Evolutionary conservation across 371 early-diverging fungal species (phyloP), one percentile per base, ranked within the genome.

Genomic region (Syncephalis plumigaleata): DNA sequence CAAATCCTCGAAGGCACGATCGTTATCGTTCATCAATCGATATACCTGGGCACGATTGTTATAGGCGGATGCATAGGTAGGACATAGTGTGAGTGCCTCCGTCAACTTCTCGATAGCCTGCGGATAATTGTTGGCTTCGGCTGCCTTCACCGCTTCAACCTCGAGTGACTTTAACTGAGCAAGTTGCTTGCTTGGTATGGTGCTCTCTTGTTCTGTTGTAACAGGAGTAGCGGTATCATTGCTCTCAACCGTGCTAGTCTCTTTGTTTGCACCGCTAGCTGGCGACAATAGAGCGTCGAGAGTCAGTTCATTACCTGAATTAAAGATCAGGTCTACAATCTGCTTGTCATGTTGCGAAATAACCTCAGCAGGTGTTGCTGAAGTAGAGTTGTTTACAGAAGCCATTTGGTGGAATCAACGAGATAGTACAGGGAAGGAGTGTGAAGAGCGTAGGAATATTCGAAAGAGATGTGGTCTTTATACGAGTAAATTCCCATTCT

Each of bases 11-110:
- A 81, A 46, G 0, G 88, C 84, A 16, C 51, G 52, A 3, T 68
- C 67, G 2, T 49, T 48, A 2, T 78, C 55, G 25, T 71, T 69
- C 27, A 63, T 53, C 45, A 91, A 58, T 11, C 91, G 72, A 54
- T 77, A 68, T 0, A 76, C 78, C 65, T 87, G 88, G 9, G 88
- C 90, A 46, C 85, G 62, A 64, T 91, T 91, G 61, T 88, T 91
- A 57, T 83, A 87, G 0, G 75, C 82, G 1, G 84, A 81, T 18
- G 87, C 78, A 61, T 86, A 87, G 23, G 59, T 55, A 4, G 77
- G 71, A 54, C 75, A 77, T 9, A 71, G 50, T 9, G 46, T 39
- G 27, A 83, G 75, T 21, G 70, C 68, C 45, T 65, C 56, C 22
- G 58, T 52, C 42, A 62, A 49, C 46, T 56, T 56, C 47, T 49